A percentile compares a stretch with the other conserved stretches of the same genome.
phyloP scores from a whole-genome alignment of 2,329 filamentous ascomycete genomes.

The Chaetomium strumarium region DNA sequence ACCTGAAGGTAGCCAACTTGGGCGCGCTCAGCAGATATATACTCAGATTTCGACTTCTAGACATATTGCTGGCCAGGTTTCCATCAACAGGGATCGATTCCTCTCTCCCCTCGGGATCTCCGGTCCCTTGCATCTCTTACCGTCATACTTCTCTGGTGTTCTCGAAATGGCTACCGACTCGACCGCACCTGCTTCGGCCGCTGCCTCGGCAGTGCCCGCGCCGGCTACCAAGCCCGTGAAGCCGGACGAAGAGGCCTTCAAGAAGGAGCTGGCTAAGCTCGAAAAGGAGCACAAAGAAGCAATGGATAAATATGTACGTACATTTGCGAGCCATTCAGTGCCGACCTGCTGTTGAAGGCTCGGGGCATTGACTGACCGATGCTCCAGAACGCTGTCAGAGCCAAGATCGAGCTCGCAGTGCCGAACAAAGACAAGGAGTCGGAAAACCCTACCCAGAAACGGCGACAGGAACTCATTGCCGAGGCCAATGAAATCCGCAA shows the following conservation, averaged over 20 bases:
- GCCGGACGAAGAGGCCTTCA: constrained; percentile 82
- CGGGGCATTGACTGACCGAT: too few species aligned
- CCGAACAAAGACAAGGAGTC: constrained; percentile 67
- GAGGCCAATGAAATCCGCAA: constrained; percentile 79
- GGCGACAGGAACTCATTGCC: constrained; percentile 75
- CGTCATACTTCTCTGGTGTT: constrained; percentile 8
- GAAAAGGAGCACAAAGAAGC: constrained; percentile 81
- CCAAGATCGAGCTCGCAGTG: constrained; percentile 78
- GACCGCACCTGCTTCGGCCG: constrained; percentile 17
- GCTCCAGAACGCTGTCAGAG: constrained; percentile 74
- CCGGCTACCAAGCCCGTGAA: constrained; percentile 63
- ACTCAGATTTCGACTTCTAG: too few species aligned
- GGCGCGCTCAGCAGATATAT: too few species aligned
- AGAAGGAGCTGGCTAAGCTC: constrained; percentile 68
- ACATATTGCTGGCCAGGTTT: background rate
- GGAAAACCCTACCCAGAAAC: constrained; percentile 75
- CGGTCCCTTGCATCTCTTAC: background rate
- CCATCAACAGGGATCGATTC: background rate
- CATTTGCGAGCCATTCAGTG: background rate
- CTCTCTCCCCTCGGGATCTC: constrained; percentile 1
- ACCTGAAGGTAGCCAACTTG: too few species aligned
- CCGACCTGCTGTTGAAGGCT: too few species aligned
- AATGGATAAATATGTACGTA: constrained; percentile 47
- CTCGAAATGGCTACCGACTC: constrained; percentile 41
- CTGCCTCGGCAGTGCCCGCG: constrained; percentile 38